Percentiles rank a stretch among this genome's conserved stretches.
These are phyloP conservation scores for Plantago elongata DNA, from an alignment of 257 asterid genomes.

Conservation along the genomic window DNA sequence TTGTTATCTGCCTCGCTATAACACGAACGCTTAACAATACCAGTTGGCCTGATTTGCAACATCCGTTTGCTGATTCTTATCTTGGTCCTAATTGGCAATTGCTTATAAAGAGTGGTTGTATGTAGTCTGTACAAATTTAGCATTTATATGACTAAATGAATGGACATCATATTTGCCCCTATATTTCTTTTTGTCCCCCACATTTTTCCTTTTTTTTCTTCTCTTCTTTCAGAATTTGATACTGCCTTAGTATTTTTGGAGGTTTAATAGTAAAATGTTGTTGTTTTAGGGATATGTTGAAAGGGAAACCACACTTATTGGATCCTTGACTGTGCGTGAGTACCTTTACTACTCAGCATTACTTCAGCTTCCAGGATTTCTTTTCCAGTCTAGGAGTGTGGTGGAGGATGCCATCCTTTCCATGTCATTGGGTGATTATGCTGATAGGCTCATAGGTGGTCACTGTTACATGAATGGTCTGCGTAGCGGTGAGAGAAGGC, in stretches of 20 bases:
- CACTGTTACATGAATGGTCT: conserved; percentile 95
- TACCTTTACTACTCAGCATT: conserved; percentile 92
- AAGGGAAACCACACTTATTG: conserved; percentile 85
- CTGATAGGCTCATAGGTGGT: conserved; percentile 92
- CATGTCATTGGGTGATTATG: conserved; percentile 91
- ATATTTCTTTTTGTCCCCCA: too few relatives aligned
- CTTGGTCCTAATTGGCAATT: too few relatives aligned
- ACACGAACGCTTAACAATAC: too few relatives aligned
- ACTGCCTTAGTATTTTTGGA: not conserved
- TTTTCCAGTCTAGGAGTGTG: conserved; percentile 58
- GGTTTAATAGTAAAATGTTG: conserved; percentile 22
- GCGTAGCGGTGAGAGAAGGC: conserved; percentile 86
- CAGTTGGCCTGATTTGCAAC: too few relatives aligned
- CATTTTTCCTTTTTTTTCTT: too few relatives aligned
- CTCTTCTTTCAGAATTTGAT: too few relatives aligned
- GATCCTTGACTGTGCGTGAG: conserved; percentile 97
- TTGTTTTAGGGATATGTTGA: conserved; percentile 79
- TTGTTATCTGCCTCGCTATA: too few relatives aligned
- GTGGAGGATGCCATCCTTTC: conserved; percentile 89
- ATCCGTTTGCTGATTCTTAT: too few relatives aligned
- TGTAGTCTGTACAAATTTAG: too few relatives aligned
- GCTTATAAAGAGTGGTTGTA: too few relatives aligned
- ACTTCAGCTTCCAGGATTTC: conserved; percentile 95
- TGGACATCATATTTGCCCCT: too few relatives aligned
- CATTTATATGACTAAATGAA: too few relatives aligned